Conservation (phyloP, 75 land plant genomes). For the Picea glauca region DNA sequence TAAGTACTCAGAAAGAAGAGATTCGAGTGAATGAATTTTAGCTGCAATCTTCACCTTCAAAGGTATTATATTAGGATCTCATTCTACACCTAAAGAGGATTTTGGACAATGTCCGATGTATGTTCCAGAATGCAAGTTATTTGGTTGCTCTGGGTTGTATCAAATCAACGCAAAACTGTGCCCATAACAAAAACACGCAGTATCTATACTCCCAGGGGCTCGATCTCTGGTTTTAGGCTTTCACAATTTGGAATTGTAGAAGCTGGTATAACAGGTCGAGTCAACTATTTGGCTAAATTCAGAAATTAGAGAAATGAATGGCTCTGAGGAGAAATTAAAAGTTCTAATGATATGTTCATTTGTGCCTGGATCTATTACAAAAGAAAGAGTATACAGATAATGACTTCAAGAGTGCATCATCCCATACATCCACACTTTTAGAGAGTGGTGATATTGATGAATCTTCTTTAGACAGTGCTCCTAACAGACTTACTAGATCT, state of each 20-base stretch:
- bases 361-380: no score
- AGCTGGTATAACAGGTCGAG: no score
- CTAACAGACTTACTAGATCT: conserved; percentile 4
- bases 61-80: neutral
- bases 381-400: conserved; percentile 9
- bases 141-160: no score
- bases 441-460: conserved; percentile 56
- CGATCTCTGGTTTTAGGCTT: no score
- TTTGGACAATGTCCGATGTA: neutral
- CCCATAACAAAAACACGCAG: no score
- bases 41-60: neutral
- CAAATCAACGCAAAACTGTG: no score
- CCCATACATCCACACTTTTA: conserved; percentile 49
- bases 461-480: conserved; percentile 20
- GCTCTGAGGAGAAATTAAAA: no score
- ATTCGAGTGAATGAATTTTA: neutral
- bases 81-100: neutral
- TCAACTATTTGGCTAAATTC: no score
- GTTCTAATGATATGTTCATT: no score
- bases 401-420: conserved; percentile 57
- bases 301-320: no score
- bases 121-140: neutral
- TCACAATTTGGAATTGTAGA: no score
- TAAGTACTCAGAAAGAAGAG: neutral
- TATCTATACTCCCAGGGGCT: no score